Percentiles rank a stretch among this genome's conserved stretches.
Conservation (phyloP, 164 flowering plant genomes). For the Aristolochia contorta region DNA sequence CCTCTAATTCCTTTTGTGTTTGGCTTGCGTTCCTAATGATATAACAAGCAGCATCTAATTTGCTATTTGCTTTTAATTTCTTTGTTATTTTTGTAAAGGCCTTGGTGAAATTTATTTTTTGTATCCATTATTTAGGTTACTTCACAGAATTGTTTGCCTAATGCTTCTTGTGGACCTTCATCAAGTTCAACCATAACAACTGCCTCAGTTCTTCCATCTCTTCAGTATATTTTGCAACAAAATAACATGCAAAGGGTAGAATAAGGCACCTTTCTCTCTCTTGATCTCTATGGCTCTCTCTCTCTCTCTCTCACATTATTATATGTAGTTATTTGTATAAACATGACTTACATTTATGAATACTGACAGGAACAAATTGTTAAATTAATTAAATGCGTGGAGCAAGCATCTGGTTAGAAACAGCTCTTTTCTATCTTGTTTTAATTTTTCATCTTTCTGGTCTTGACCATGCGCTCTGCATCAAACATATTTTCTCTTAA, state of each 20-base stretch:
- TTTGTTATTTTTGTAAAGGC: too few relatives aligned
- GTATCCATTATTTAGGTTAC: conserved; percentile 31
- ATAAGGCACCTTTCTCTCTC: conserved; percentile 2
- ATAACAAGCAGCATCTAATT: not conserved
- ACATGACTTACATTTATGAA: not conserved
- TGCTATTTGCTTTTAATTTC: not conserved
- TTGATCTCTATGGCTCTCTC: too few relatives aligned
- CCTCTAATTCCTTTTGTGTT: too few relatives aligned
- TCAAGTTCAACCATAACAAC: conserved; percentile 22
- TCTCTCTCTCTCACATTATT: not conserved
- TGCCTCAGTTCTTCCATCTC: conserved; percentile 49
- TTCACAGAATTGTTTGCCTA: conserved; percentile 19
- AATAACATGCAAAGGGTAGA: conserved; percentile 47
- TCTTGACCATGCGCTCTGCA: not conserved
- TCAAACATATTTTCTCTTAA: not conserved
- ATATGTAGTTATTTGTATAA: not conserved
- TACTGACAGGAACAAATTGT: conserved; percentile 45
- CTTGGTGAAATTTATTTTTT: not conserved
- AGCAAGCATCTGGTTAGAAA: conserved; percentile 32
- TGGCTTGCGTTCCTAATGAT: too few relatives aligned
- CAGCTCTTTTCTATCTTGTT: not conserved
- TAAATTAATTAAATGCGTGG: conserved; percentile 35
- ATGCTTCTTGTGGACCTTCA: conserved; percentile 32
- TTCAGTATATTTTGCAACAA: conserved; percentile 56
- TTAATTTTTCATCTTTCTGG: not conserved